Conservation (phyloP, 768 basidiomycete genomes). For the Auricularia cornea region DNA sequence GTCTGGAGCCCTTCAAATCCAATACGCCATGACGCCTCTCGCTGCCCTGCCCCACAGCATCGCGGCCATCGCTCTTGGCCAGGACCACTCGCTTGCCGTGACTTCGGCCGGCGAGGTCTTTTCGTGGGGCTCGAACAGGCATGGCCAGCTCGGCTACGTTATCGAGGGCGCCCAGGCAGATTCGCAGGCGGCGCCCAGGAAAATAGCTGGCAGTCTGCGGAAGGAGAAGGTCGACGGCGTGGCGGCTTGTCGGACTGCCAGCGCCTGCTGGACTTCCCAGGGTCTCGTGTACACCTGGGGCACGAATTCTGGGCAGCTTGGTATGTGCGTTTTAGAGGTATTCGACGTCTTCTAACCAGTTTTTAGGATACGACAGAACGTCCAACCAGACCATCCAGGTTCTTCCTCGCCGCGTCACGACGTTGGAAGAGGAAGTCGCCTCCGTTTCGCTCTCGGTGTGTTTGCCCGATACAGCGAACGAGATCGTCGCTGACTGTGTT, state of each 20-base stretch:
- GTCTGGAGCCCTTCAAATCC: constrained; percentile 43
- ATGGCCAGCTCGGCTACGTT: constrained; percentile 80
- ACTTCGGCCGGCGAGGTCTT: constrained; percentile 75
- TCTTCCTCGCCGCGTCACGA: constrained; percentile 72
- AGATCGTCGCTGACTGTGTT: background rate
- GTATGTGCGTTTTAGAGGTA: too few relatives aligned
- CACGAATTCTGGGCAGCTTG: constrained; percentile 86
- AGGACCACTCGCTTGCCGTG: constrained; percentile 88
- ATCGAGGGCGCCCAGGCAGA: constrained; percentile 67
- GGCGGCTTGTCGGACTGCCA: constrained; percentile 79
- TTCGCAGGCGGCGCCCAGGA: constrained; percentile 68
- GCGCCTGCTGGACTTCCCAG: constrained; percentile 75
- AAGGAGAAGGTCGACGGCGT: constrained; percentile 74
- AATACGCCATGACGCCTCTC: constrained; percentile 60
- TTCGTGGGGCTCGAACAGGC: constrained; percentile 88
- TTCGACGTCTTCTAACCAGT: too few relatives aligned
- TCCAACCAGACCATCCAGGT: constrained; percentile 63
- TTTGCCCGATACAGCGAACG: constrained; percentile 7
- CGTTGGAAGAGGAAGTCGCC: constrained; percentile 59
- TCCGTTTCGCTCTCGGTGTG: constrained; percentile 68
- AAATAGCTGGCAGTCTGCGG: constrained; percentile 65
- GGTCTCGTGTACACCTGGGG: constrained; percentile 81
- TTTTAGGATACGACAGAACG: constrained; percentile 54
- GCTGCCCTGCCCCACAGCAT: constrained; percentile 49
- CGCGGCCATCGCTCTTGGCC: constrained; percentile 70